Percentiles rank a stretch among this genome's conserved stretches.
These are phyloP conservation scores for Ailanthus altissimus DNA, from an alignment of 345 rosid species.

Conservation along the genomic window DNA sequence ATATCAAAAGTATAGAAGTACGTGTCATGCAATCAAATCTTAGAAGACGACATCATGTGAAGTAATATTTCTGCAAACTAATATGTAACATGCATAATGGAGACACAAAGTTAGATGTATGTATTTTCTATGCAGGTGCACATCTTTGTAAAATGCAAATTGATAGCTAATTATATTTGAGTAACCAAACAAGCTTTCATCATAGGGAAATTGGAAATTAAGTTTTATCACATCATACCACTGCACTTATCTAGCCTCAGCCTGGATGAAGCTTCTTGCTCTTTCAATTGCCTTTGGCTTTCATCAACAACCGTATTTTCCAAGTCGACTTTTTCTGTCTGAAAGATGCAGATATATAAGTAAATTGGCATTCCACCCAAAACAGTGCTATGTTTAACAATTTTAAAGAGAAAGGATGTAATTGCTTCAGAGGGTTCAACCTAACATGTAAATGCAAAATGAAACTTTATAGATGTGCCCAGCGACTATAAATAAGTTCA, in stretches of 20 bases:
- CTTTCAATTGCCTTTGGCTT: conserved; percentile 28
- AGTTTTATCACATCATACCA: conserved; percentile 17
- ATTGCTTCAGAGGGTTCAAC: too few relatives aligned
- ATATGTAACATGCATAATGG: not conserved
- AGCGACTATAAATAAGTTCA: too few relatives aligned
- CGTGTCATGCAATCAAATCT: not conserved
- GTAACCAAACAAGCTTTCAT: not conserved
- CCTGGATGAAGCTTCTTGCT: conserved; percentile 9
- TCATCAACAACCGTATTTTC: conserved; percentile 37
- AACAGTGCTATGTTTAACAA: too few relatives aligned
- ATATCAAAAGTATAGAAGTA: not conserved
- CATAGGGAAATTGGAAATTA: not conserved
- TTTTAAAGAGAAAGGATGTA: too few relatives aligned
- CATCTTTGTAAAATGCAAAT: not conserved
- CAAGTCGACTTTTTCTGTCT: conserved; percentile 39
- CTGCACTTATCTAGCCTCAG: conserved; percentile 18
- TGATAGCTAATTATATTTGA: not conserved
- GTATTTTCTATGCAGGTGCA: not conserved
- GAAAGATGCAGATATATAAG: not conserved
- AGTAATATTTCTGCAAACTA: not conserved
- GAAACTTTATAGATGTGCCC: too few relatives aligned
- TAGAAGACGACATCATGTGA: not conserved
- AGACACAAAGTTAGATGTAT: not conserved
- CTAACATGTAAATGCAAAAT: too few relatives aligned
- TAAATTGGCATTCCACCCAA: not conserved